Evolutionary conservation across 768 basidiomycete genomes (phyloP).

Genomic region (Leccinellum albellum): DNA sequence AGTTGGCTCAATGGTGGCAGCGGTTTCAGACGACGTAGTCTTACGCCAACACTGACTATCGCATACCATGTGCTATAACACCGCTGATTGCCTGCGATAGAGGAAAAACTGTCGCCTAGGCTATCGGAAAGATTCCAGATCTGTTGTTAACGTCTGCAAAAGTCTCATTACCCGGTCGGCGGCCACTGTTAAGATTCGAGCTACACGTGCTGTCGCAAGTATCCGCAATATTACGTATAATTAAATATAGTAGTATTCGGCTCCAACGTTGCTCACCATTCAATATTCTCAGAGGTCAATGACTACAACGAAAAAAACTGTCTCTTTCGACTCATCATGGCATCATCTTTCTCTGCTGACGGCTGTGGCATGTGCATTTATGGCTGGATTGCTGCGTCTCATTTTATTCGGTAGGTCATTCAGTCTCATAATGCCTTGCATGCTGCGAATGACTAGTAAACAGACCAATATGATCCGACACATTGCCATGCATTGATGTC

Average conservation of each 20-base stretch:
- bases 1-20: too few relatives aligned
- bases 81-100: not conserved
- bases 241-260: not conserved
- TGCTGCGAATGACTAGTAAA: not conserved
- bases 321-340: conserved; percentile 45
- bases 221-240: not conserved
- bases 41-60: too few relatives aligned
- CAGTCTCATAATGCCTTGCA: not conserved
- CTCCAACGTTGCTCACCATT: not conserved
- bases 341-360: conserved; percentile 45
- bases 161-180: too few relatives aligned
- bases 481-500: conserved; percentile 71
- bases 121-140: too few relatives aligned
- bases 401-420: conserved; percentile 41
- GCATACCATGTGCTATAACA: too few relatives aligned
- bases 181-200: too few relatives aligned
- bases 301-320: conserved; percentile 24
- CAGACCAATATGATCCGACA: conserved; percentile 70
- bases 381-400: conserved; percentile 42
- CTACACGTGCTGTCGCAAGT: too few relatives aligned
- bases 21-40: not conserved
- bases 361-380: conserved; percentile 36
- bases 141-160: too few relatives aligned
- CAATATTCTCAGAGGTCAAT: conserved; percentile 14
- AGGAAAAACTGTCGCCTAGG: too few relatives aligned